Evolutionary conservation across 2,329 filamentous ascomycete species (phyloP).

Genomic region (Cordyceps fumosorosea): DNA sequence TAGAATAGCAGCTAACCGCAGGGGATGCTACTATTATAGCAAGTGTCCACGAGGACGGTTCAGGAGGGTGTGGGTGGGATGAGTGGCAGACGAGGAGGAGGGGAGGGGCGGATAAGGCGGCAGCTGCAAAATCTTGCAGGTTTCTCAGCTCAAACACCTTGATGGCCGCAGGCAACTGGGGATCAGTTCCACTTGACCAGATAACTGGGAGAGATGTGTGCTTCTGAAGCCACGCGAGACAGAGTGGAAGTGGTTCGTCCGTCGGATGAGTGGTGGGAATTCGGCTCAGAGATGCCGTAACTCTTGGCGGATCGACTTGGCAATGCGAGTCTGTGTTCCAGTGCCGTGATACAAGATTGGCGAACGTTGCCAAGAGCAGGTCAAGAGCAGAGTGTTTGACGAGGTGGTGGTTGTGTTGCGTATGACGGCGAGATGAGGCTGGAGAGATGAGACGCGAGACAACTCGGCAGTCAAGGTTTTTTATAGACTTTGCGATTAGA

Average conservation of each 20-base stretch:
- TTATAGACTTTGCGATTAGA: background rate
- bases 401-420: background rate
- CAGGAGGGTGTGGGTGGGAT: background rate
- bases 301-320: constrained; percentile 9
- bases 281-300: constrained; percentile 8
- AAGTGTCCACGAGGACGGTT: background rate
- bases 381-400: too few relatives aligned
- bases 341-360: background rate
- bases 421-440: background rate
- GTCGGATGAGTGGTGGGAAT: background rate
- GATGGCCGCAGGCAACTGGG: constrained; percentile 4
- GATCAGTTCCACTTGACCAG: background rate
- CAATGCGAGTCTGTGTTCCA: background rate
- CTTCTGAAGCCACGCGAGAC: constrained; percentile 1
- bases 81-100: background rate
- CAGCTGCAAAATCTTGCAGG: constrained; percentile 8
- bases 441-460: background rate
- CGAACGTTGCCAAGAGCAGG: background rate
- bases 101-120: background rate
- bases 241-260: background rate
- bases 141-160: constrained; percentile 11
- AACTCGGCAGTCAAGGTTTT: background rate
- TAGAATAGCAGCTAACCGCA: background rate
- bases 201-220: background rate
- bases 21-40: constrained; percentile 2